Percentiles rank a stretch among this genome's conserved stretches.
These are phyloP conservation scores for Diaporthe sp. DNA, from an alignment of 2,329 filamentous ascomycete genomes.

Conservation along the genomic window DNA sequence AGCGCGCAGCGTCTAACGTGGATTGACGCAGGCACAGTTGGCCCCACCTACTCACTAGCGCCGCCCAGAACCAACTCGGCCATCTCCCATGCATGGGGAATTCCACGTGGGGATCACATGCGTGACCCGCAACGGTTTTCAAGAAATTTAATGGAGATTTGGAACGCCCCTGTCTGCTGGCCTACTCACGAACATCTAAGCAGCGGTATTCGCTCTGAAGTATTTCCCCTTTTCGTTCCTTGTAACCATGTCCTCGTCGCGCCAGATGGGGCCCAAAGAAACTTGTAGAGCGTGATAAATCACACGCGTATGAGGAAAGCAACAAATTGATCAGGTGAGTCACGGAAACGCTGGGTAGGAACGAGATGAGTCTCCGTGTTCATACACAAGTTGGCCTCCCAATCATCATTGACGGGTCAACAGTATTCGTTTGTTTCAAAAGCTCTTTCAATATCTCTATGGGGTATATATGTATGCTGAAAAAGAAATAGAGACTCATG, in stretches of 20 bases:
- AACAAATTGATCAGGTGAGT: background rate
- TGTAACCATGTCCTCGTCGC: background rate
- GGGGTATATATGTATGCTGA: conserved; percentile 22
- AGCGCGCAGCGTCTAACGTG: background rate
- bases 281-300: background rate
- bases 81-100: background rate
- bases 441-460: background rate
- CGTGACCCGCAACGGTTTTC: background rate
- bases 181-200: background rate
- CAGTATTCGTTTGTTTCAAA: background rate
- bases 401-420: background rate
- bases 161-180: background rate
- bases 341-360: background rate
- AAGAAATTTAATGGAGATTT: background rate
- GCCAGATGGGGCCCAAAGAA: too few species aligned
- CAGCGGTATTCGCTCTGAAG: too few species aligned
- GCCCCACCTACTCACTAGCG: background rate
- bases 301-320: background rate
- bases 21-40: accelerated
- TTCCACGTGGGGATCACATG: background rate
- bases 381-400: background rate
- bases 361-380: background rate
- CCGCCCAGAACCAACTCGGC: background rate
- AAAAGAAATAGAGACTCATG: background rate
- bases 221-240: too few species aligned